These are phyloP conservation scores for Populus euphratica DNA, from an alignment of 345 rosid genomes.

Conservation along the genomic window DNA sequence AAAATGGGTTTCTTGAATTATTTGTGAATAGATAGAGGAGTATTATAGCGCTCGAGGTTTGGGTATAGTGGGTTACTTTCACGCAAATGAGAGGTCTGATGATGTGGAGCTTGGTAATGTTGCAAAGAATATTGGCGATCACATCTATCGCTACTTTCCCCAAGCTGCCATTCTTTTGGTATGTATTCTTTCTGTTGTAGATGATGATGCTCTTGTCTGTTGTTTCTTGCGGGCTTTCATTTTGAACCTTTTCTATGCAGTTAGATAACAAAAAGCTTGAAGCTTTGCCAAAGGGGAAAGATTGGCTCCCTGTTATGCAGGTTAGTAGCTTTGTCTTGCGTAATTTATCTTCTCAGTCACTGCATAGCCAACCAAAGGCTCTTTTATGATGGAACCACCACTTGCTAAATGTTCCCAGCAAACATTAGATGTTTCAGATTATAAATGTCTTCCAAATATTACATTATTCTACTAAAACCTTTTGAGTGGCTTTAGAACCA, in stretches of 20 bases:
- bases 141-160: constrained; percentile 79
- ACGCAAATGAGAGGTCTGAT: constrained; percentile 88
- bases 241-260: constrained; percentile 35
- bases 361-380: too few species aligned
- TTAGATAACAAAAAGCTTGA: constrained; percentile 83
- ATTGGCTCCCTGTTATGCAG: constrained; percentile 69
- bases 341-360: too few species aligned
- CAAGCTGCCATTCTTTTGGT: constrained; percentile 78
- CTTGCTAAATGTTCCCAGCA: too few species aligned
- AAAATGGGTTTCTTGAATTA: neutral
- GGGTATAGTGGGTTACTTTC: constrained; percentile 81
- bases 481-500: too few species aligned
- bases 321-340: constrained; percentile 38
- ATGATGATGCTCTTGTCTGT: neutral
- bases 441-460: too few species aligned
- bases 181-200: constrained; percentile 6
- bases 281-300: constrained; percentile 61
- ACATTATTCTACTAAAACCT: too few species aligned
- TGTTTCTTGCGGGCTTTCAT: neutral
- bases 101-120: constrained; percentile 65
- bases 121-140: constrained; percentile 87
- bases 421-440: too few species aligned
- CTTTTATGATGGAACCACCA: too few species aligned
- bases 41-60: constrained; percentile 65
- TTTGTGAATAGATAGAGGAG: constrained; percentile 59